These are phyloP conservation scores for Cronartium ribicola DNA, from an alignment of 1,284 basidiomycete species.

Conservation along the genomic window DNA sequence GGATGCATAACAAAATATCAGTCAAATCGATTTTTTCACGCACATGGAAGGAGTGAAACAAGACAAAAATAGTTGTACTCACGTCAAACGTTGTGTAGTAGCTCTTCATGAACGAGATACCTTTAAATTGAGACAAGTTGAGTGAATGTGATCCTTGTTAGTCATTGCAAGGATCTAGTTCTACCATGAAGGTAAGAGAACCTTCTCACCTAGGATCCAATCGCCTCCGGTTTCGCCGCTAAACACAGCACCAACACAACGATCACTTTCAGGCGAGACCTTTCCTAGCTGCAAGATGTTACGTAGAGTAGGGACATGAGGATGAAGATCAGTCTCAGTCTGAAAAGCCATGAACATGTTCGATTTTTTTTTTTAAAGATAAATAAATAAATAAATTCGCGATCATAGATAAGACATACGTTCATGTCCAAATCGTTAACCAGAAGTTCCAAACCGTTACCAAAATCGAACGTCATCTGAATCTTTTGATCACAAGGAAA, in stretches of 20 bases:
- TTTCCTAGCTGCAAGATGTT: slow-evolving; percentile 19
- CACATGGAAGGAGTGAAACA: neutral
- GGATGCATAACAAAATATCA: neutral
- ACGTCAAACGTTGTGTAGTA: slow-evolving; percentile 42
- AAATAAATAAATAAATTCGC: neutral
- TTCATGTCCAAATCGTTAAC: slow-evolving; percentile 36
- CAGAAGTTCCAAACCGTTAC: slow-evolving; percentile 26
- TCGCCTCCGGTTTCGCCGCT: slow-evolving; percentile 38
- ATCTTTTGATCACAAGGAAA: slow-evolving; percentile 35
- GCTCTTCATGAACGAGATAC: slow-evolving; percentile 41
- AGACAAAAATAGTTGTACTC: neutral
- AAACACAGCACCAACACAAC: slow-evolving; percentile 41
- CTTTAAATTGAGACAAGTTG: slow-evolving; percentile 7
- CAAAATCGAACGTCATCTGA: slow-evolving; percentile 38
- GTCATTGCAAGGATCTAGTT: neutral
- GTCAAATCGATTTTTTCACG: neutral
- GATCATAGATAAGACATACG: slow-evolving; percentile 9
- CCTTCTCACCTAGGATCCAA: slow-evolving; percentile 33
- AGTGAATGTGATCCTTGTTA: neutral
- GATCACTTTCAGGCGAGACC: slow-evolving; percentile 38
- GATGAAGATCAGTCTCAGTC: neutral
- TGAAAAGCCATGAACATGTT: too few relatives aligned
- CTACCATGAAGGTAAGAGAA: neutral
- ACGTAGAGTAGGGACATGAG: neutral
- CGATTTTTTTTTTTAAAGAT: too few relatives aligned